Base-by-base conservation (phyloP, 73 alveolate genomes). In the Paramecium caudatum region DNA sequence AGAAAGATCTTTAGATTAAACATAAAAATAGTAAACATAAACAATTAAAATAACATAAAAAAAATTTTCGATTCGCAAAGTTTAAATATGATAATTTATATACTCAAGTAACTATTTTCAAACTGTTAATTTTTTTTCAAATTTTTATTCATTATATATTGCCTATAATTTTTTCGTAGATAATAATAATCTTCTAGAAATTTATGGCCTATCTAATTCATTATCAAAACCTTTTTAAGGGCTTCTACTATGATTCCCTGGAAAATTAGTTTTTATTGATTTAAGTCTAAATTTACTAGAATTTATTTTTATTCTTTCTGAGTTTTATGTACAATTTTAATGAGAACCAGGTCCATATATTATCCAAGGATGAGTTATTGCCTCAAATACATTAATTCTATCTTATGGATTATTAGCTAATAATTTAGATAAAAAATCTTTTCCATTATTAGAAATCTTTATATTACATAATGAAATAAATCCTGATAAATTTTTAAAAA, bases 61-160 rank as follows among this genome's bases (percentile, higher is more conserved):
- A 55, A 55, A 55, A 21, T 55, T 55, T 55, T 55, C 80, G 2
- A 55, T 55, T 55, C 80, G 80, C 5, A 55, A 55, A 55, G 80
- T 55, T 10, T 27, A 55, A 55, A 16, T 55, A 17, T 55, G 80
- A 55, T 10, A 55, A 43, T 3, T 4, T 4, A 55, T 27, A 10
- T 2, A 23, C 2, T 23, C 21, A 55, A 27, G 23, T 55, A 55
- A 27, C n/a, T n/a, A n/a, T n/a, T n/a, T n/a, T n/a, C n/a, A n/a
- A n/a, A n/a, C n/a, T n/a, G n/a, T 55, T 23, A 55, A 55, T 27
- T 55, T 16, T 55, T 27, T 55, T 55, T 19, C 9, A 0, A 39
- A 9, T 39, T 39, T 6, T 39, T 39, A 39, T 6, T 39, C 9
- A 39, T 39, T 5, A 39, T 39, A 39, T 39, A n/a, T n/a, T n/a